These are phyloP conservation scores for Macrocybe gigantea DNA, from an alignment of 768 basidiomycete genomes.

Conservation along the genomic window DNA sequence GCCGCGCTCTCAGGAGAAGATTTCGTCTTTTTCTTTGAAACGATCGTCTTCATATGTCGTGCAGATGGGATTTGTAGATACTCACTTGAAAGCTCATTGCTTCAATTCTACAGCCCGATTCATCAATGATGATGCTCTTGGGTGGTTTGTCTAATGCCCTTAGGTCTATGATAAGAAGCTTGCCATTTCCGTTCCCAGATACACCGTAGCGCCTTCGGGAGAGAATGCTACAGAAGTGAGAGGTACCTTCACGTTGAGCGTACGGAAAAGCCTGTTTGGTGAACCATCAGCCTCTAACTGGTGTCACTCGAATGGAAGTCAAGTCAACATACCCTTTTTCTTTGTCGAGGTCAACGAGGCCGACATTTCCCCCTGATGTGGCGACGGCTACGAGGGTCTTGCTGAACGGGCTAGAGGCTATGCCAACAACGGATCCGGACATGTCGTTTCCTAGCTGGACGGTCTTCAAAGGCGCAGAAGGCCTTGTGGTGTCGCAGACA, in stretches of 20 bases:
- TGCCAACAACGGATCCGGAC: constrained; percentile 44
- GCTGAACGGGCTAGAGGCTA: constrained; percentile 71
- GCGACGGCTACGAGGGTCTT: constrained; percentile 62
- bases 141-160: constrained; percentile 64
- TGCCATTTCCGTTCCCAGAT: constrained; percentile 62
- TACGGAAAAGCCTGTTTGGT: constrained; percentile 48
- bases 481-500: constrained; percentile 58
- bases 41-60: neutral
- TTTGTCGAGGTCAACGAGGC: constrained; percentile 67
- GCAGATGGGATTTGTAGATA: neutral
- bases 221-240: constrained; percentile 65
- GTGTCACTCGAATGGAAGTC: neutral
- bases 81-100: constrained; percentile 55
- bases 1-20: constrained; percentile 11
- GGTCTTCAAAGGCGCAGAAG: constrained; percentile 48
- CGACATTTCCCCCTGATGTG: constrained; percentile 47
- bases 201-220: constrained; percentile 61
- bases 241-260: constrained; percentile 43
- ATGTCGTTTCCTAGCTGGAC: constrained; percentile 39
- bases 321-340: constrained; percentile 52
- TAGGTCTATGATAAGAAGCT: constrained; percentile 56
- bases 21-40: constrained; percentile 14
- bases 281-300: neutral
- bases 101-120: constrained; percentile 39
- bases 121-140: constrained; percentile 45